phyloP scores from a whole-genome alignment of 2,329 filamentous ascomycete species.

The Blumeriella jaapii region DNA sequence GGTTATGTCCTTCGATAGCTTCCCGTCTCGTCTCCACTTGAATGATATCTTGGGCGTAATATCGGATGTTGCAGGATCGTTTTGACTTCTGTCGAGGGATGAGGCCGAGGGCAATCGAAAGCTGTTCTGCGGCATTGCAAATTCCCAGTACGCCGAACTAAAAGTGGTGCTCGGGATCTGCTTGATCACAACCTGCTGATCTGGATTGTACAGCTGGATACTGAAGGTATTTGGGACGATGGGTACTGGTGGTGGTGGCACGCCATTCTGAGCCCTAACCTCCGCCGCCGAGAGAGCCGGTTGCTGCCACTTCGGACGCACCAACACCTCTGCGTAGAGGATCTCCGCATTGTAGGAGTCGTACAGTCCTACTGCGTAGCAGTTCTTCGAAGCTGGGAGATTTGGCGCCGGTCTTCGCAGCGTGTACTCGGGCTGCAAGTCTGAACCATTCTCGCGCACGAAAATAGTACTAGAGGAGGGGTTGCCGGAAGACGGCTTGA shows the following conservation, averaged over 20 bases:
- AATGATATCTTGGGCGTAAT: constrained; percentile 68
- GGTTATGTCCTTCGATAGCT: constrained; percentile 75
- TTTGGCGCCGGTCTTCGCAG: constrained; percentile 64
- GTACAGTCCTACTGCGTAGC: constrained; percentile 76
- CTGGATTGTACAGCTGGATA: constrained; percentile 89
- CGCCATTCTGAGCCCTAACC: constrained; percentile 56
- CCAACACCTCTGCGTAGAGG: constrained; percentile 75
- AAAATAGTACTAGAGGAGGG: constrained; percentile 43
- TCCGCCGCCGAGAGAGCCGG: constrained; percentile 73
- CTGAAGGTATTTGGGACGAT: constrained; percentile 66
- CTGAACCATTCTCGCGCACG: constrained; percentile 63
- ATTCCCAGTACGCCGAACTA: constrained; percentile 73
- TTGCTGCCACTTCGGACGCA: constrained; percentile 77
- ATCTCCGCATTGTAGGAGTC: constrained; percentile 73
- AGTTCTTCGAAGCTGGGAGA: constrained; percentile 60
- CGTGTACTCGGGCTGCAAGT: constrained; percentile 70
- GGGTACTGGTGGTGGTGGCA: constrained; percentile 54
- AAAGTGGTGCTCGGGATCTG: constrained; percentile 33
- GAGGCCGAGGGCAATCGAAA: constrained; percentile 75
- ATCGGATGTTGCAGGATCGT: constrained; percentile 42
- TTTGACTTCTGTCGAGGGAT: constrained; percentile 61
- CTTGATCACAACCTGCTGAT: constrained; percentile 65
- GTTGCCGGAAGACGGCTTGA: constrained; percentile 38
- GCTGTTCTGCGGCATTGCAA: constrained; percentile 77
- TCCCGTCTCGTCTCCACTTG: constrained; percentile 80